These are phyloP conservation scores for Trichophyton rubrum DNA, from an alignment of 2,329 filamentous ascomycete genomes.

Conservation along the genomic window DNA sequence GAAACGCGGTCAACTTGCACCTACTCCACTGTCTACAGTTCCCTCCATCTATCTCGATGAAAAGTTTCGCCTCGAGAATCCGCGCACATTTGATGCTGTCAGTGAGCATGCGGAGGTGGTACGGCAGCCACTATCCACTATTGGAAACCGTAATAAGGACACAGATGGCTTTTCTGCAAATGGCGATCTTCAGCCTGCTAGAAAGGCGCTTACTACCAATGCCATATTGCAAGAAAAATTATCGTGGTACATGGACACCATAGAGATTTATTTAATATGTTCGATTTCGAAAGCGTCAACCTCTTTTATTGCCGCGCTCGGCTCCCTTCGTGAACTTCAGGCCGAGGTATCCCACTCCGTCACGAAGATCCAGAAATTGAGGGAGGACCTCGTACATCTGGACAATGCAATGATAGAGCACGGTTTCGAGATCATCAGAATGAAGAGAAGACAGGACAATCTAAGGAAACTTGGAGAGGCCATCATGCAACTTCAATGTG, in stretches of 20 bases:
- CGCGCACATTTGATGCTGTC: slow-evolving; percentile 75
- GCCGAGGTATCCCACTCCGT: slow-evolving; percentile 74
- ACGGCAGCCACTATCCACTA: slow-evolving; percentile 21
- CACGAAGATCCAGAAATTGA: slow-evolving; percentile 57
- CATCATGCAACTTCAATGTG: slow-evolving; percentile 57
- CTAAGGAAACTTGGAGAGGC: slow-evolving; percentile 59
- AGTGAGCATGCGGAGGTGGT: slow-evolving; percentile 79
- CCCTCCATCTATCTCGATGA: slow-evolving; percentile 76
- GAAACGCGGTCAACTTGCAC: slow-evolving; percentile 44
- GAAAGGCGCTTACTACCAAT: slow-evolving; percentile 73
- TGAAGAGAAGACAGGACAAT: slow-evolving; percentile 61
- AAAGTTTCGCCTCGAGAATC: slow-evolving; percentile 76
- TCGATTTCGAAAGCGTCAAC: slow-evolving; percentile 78
- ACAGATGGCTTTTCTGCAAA: slow-evolving; percentile 39
- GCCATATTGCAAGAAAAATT: slow-evolving; percentile 84
- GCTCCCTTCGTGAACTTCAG: slow-evolving; percentile 68
- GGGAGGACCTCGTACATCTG: slow-evolving; percentile 57
- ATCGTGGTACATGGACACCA: slow-evolving; percentile 95
- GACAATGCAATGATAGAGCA: slow-evolving; percentile 65
- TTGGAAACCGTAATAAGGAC: slow-evolving; percentile 35
- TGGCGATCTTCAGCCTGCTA: slow-evolving; percentile 27
- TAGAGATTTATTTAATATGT: slow-evolving; percentile 77
- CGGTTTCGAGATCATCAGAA: slow-evolving; percentile 62
- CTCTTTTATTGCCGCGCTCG: slow-evolving; percentile 75
- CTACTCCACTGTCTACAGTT: slow-evolving; percentile 56